Conservation (phyloP, 1,284 basidiomycete species). For the Neonothopanus nambi region DNA sequence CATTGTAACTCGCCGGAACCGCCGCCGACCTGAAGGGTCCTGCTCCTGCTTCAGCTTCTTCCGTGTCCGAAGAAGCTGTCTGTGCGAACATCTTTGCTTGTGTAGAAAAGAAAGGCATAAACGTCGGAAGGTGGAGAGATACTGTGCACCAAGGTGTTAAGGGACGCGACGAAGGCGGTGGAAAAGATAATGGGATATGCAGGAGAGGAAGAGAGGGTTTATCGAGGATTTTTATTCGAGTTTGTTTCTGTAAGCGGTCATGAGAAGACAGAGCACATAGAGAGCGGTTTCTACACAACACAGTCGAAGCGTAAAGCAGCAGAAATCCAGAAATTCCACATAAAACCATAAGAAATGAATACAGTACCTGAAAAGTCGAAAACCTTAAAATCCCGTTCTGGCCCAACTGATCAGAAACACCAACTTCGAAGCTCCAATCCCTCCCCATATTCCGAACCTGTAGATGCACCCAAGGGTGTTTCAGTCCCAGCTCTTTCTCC, state of each 20-base stretch:
- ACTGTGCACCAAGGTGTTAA: slow-evolving; percentile 77
- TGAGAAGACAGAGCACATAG: no score
- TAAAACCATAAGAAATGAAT: slow-evolving; percentile 12
- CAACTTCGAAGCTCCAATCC: slow-evolving; percentile 77
- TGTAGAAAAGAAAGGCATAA: slow-evolving; percentile 62
- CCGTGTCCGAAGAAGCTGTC: slow-evolving; percentile 2
- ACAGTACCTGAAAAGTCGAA: slow-evolving; percentile 79
- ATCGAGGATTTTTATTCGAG: slow-evolving; percentile 45
- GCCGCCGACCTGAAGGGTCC: slow-evolving; percentile 15
- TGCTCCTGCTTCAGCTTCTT: no score
- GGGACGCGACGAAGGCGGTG: slow-evolving; percentile 47
- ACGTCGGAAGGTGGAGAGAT: slow-evolving; percentile 56
- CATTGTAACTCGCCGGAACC: not conserved
- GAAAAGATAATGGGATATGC: slow-evolving; percentile 74
- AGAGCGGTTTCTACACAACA: not conserved
- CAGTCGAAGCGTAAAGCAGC: slow-evolving; percentile 6
- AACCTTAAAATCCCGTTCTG: slow-evolving; percentile 64
- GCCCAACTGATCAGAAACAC: slow-evolving; percentile 65
- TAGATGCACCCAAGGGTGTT: slow-evolving; percentile 73
- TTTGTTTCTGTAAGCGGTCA: slow-evolving; percentile 49
- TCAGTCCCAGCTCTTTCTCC: slow-evolving; percentile 54
- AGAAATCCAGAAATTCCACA: not conserved
- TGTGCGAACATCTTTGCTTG: slow-evolving; percentile 25
- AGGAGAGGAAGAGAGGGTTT: slow-evolving; percentile 50
- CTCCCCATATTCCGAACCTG: slow-evolving; percentile 71